These are phyloP conservation scores for Psidium guajava DNA, from an alignment of 345 rosid genomes.

Conservation along the genomic window DNA sequence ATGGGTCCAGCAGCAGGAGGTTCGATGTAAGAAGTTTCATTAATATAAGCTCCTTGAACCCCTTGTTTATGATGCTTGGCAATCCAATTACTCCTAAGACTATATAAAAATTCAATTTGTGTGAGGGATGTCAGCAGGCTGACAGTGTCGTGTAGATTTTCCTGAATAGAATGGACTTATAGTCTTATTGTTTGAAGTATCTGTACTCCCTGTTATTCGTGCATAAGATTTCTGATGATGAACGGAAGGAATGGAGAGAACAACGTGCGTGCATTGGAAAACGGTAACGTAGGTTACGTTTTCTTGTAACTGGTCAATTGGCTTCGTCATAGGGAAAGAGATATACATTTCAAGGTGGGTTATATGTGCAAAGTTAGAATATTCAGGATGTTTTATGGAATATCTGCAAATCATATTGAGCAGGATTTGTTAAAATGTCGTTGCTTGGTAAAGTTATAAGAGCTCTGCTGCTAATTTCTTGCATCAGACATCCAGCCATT, in stretches of 20 bases:
- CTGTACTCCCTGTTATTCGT: not conserved
- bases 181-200: not conserved
- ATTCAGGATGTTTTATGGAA: not conserved
- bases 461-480: not conserved
- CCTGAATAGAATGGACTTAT: not conserved
- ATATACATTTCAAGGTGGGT: not conserved
- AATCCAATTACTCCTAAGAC: not conserved
- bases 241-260: not conserved
- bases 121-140: not conserved
- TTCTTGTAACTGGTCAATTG: not conserved
- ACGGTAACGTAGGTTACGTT: not conserved
- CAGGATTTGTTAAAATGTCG: not conserved
- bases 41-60: not conserved
- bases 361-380: not conserved
- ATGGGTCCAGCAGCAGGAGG: conserved; percentile 48
- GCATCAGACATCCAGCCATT: not conserved
- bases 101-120: not conserved
- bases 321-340: not conserved
- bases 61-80: not conserved
- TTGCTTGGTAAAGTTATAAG: not conserved
- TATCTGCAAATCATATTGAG: not conserved
- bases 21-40: conserved; percentile 16
- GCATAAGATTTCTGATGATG: not conserved
- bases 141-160: not conserved
- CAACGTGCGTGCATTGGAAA: not conserved